These are phyloP conservation scores for Plasmodium knowlesi DNA, from an alignment of 169 alveolate genomes.

Conservation along the genomic window DNA sequence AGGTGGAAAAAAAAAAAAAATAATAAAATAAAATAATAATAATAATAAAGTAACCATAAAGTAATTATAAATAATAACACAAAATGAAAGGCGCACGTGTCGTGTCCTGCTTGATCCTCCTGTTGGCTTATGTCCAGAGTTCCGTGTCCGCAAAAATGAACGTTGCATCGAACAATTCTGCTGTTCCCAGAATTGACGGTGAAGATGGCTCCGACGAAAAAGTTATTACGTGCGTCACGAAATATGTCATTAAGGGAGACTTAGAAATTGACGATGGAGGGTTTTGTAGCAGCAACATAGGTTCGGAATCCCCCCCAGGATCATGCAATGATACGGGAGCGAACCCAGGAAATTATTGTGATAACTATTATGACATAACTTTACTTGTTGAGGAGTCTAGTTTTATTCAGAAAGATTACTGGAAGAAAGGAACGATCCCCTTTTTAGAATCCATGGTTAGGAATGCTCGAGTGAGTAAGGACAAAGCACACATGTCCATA, in stretches of 20 bases:
- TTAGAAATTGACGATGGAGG: conserved; percentile 52
- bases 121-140: neutral
- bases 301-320: neutral
- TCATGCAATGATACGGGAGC: neutral
- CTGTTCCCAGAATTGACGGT: neutral
- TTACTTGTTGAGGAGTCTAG: conserved; percentile 57
- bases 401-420: conserved; percentile 64
- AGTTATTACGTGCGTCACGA: conserved; percentile 33
- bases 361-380: conserved; percentile 62
- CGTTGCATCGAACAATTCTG: conserved; percentile 21
- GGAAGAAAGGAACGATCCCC: conserved; percentile 66
- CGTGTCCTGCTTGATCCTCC: neutral
- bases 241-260: conserved; percentile 46
- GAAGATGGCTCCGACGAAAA: conserved; percentile 12
- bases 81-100: conserved; percentile 17
- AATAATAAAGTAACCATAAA: neutral
- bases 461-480: conserved; percentile 57
- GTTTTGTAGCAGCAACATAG: conserved; percentile 20
- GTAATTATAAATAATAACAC: neutral
- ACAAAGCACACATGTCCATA: conserved; percentile 68
- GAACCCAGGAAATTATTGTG: conserved; percentile 34
- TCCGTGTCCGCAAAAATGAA: conserved; percentile 12
- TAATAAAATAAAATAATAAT: no score
- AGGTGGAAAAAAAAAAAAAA: neutral
- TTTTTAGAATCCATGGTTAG: conserved; percentile 71